phyloP scores from a whole-genome alignment of 2,329 filamentous ascomycete species.

The Venturia oleaginea region DNA sequence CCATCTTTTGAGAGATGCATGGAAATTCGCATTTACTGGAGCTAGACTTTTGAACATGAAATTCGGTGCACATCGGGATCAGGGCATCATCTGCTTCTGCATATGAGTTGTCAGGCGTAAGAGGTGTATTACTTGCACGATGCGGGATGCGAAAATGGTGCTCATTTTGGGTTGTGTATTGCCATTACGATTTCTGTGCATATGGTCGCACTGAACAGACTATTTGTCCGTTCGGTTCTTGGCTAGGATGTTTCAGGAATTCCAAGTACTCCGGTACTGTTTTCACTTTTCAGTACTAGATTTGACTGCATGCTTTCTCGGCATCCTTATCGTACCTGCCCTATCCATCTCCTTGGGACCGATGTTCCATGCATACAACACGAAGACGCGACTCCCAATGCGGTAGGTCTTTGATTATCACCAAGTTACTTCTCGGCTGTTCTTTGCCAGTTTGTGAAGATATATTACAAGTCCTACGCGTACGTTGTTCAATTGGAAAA shows the following conservation, averaged over 20 bases:
- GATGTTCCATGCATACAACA: not conserved
- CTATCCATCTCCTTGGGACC: not conserved
- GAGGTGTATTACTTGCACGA: not conserved
- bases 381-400: not conserved
- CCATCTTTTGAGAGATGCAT: not conserved
- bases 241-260: not conserved
- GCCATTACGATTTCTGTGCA: not conserved
- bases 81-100: not conserved
- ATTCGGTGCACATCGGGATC: not conserved
- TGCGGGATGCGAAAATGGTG: not conserved
- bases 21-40: not conserved
- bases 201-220: not conserved
- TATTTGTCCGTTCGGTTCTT: not conserved
- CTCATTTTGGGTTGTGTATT: not conserved
- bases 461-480: not conserved
- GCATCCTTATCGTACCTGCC: not conserved
- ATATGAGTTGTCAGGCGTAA: not conserved
- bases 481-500: not conserved
- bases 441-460: not conserved
- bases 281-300: not conserved
- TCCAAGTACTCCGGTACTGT: not conserved
- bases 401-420: not conserved
- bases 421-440: not conserved
- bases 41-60: not conserved
- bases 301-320: not conserved